phyloP scores from a whole-genome alignment of 768 basidiomycete species.

The Mycena belliarum region DNA sequence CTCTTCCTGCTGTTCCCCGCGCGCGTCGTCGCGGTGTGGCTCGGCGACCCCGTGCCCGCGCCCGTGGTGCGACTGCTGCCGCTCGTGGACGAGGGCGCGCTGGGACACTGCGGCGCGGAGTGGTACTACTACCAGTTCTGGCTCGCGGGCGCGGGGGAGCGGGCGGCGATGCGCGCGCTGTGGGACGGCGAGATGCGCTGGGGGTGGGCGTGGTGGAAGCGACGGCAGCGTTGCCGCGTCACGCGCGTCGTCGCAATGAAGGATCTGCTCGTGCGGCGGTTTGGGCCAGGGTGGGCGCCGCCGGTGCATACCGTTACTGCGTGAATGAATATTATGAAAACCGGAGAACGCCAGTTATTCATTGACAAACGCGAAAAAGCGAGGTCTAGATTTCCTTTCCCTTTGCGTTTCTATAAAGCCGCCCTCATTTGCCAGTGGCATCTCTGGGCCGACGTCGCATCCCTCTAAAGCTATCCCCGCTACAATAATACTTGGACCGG shows the following conservation, averaged over 20 bases:
- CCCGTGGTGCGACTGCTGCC: conserved; percentile 13
- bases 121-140: conserved; percentile 58
- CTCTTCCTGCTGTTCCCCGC: conserved; percentile 46
- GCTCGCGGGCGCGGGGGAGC: conserved; percentile 33
- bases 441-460: too few species aligned
- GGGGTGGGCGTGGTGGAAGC: conserved; percentile 33
- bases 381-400: too few species aligned
- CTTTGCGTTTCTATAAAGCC: too few species aligned
- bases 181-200: conserved; percentile 18
- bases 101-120: conserved; percentile 41
- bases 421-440: too few species aligned
- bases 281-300: conserved; percentile 26
- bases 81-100: conserved; percentile 27
- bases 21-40: conserved; percentile 47
- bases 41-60: conserved; percentile 28
- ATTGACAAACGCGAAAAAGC: too few species aligned
- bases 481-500: too few species aligned
- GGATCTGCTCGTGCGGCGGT: conserved; percentile 24
- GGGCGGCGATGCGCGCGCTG: conserved; percentile 19
- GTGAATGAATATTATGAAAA: background rate
- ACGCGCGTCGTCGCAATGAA: conserved; percentile 27
- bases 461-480: too few species aligned
- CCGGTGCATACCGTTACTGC: conserved; percentile 11
- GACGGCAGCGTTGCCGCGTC: conserved; percentile 28
- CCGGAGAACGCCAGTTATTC: too few species aligned